phyloP scores from a whole-genome alignment of 2,329 filamentous ascomycete species.

The Diaporthe vexans region DNA sequence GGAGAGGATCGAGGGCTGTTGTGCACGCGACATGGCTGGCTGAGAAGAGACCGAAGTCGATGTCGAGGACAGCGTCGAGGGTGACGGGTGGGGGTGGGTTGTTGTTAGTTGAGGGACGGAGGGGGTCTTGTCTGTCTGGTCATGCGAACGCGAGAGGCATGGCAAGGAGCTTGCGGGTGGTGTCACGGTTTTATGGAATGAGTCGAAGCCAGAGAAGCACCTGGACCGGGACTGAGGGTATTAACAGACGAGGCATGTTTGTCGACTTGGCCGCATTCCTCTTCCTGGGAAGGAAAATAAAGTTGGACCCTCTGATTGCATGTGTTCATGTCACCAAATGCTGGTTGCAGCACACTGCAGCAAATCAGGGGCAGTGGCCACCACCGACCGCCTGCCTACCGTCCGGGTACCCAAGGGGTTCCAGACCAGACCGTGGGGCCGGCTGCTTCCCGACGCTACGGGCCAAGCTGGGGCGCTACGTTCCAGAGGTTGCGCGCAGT shows the following conservation, averaged over 20 bases:
- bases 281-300: not conserved
- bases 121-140: not conserved
- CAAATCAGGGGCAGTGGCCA: slow-evolving; percentile 1
- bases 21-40: slow-evolving; percentile 52
- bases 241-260: slow-evolving; percentile 2
- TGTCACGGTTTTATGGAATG: too few relatives aligned
- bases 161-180: not conserved
- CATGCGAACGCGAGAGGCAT: slow-evolving; percentile 19
- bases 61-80: not conserved
- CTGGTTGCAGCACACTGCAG: slow-evolving; percentile 22
- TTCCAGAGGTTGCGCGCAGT: not conserved
- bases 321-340: slow-evolving; percentile 20
- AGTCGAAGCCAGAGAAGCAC: too few relatives aligned
- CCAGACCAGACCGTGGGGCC: slow-evolving; percentile 24
- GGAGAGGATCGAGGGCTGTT: slow-evolving; percentile 69
- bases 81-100: not conserved
- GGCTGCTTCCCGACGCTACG: slow-evolving; percentile 31
- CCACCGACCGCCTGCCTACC: not conserved
- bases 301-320: slow-evolving; percentile 1
- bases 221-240: not conserved
- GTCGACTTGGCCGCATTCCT: slow-evolving; percentile 26
- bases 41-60: not conserved
- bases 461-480: slow-evolving; percentile 11
- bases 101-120: not conserved
- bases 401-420: not conserved